Percentiles rank a stretch among this genome's conserved stretches.
phyloP scores from a whole-genome alignment of 2,329 filamentous ascomycete species.

The Diplodia intermedia region DNA sequence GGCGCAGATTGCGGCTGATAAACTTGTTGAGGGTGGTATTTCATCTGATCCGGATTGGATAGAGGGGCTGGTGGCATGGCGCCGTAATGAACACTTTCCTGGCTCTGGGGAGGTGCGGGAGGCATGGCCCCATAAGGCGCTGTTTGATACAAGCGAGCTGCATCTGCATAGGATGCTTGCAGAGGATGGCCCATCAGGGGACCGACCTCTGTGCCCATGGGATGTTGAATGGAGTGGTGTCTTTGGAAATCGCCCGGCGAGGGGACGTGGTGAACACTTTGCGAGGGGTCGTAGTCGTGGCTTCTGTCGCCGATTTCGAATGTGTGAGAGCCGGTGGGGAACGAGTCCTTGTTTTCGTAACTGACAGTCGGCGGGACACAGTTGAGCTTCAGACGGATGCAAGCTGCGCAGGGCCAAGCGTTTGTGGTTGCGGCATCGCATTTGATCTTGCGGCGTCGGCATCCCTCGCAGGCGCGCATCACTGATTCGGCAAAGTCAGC shows the following conservation, averaged over 20 bases:
- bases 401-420: slow-evolving; percentile 96
- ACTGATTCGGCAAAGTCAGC: slow-evolving; percentile 60
- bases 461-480: slow-evolving; percentile 97
- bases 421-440: slow-evolving; percentile 97
- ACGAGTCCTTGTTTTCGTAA: slow-evolving; percentile 67
- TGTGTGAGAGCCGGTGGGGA: slow-evolving; percentile 48
- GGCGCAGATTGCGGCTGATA: slow-evolving; percentile 43
- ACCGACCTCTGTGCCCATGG: slow-evolving; percentile 27
- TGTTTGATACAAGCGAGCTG: slow-evolving; percentile 45
- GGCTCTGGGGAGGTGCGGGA: slow-evolving; percentile 32
- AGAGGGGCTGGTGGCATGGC: slow-evolving; percentile 45
- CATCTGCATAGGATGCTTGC: slow-evolving; percentile 40
- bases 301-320: slow-evolving; percentile 51
- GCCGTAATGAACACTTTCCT: slow-evolving; percentile 48
- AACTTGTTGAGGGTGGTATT: slow-evolving; percentile 44
- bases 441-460: slow-evolving; percentile 93
- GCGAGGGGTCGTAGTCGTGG: slow-evolving; percentile 44
- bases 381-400: slow-evolving; percentile 87
- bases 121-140: slow-evolving; percentile 46
- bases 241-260: slow-evolving; percentile 52
- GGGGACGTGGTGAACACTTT: slow-evolving; percentile 44
- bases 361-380: slow-evolving; percentile 88
- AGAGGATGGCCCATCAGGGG: slow-evolving; percentile 24
- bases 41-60: slow-evolving; percentile 43
- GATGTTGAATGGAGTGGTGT: slow-evolving; percentile 43